Percentiles rank a stretch among this genome's conserved stretches.
Conservation (phyloP, 345 rosid genomes). For the Eucalyptus victrix region DNA sequence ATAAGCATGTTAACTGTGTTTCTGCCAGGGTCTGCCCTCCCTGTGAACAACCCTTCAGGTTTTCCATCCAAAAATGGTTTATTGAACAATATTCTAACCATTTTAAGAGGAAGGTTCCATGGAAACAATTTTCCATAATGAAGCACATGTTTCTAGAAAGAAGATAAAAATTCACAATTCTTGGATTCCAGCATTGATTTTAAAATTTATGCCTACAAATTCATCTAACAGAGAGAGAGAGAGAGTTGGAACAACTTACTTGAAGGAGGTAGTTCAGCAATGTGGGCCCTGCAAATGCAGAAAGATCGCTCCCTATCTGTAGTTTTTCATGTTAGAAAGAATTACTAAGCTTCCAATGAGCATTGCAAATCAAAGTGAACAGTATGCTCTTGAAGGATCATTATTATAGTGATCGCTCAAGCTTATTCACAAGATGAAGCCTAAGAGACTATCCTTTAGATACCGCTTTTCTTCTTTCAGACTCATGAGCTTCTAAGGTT, state of each 20-base stretch:
- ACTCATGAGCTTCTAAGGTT: not conserved
- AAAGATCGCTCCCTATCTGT: conserved; percentile 77
- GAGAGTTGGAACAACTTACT: conserved; percentile 24
- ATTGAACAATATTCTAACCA: not conserved
- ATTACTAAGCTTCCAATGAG: conserved; percentile 1
- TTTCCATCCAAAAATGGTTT: not conserved
- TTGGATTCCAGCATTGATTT: not conserved
- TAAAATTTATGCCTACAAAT: not conserved
- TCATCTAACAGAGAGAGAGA: not conserved
- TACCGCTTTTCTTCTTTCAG: not conserved
- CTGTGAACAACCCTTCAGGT: not conserved
- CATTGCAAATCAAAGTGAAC: not conserved
- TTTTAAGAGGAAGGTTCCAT: not conserved
- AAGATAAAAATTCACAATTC: not conserved
- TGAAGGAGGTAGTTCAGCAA: conserved; percentile 65
- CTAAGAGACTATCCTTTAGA: not conserved
- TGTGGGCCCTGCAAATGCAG: conserved; percentile 80
- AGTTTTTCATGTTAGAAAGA: conserved; percentile 7
- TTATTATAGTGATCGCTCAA: not conserved
- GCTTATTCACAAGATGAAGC: not conserved
- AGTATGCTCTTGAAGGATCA: not conserved
- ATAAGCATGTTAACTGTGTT: not conserved
- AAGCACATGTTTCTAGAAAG: not conserved
- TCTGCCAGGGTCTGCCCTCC: not conserved
- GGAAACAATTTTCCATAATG: not conserved